Evolutionary conservation across 352 stramenopile species (phyloP).

Genomic region (Peronosclerospora sorghi): DNA sequence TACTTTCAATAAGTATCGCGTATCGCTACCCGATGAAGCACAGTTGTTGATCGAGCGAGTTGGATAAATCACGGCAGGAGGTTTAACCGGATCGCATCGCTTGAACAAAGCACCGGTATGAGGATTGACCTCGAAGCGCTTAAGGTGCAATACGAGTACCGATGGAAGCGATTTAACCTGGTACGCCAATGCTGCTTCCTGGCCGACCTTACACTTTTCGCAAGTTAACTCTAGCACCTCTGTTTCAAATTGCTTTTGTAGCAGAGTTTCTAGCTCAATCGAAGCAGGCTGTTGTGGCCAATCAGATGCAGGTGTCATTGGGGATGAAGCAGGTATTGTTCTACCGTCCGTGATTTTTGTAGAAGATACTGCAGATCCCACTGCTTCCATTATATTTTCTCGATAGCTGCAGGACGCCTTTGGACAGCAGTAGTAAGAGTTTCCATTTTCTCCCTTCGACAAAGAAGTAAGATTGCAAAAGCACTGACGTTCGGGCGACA

Average conservation of each 20-base stretch:
- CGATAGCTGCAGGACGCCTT: conserved; percentile 54
- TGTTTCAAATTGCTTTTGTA: conserved; percentile 70
- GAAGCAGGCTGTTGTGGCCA: conserved; percentile 8
- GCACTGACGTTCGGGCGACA: conserved; percentile 29
- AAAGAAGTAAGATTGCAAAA: conserved; percentile 43
- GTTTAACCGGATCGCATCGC: conserved; percentile 64
- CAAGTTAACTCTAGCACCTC: conserved; percentile 72
- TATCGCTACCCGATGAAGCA: conserved; percentile 11
- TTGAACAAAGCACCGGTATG: conserved; percentile 60
- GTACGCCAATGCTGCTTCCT: conserved; percentile 48
- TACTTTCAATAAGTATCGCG: conserved; percentile 44
- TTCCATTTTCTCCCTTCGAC: conserved; percentile 19
- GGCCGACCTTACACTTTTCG: conserved; percentile 70
- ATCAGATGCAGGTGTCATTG: conserved; percentile 3
- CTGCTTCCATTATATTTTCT: conserved; percentile 23
- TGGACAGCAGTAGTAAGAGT: conserved; percentile 41
- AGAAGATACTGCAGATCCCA: conserved; percentile 4
- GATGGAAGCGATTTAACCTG: conserved; percentile 54
- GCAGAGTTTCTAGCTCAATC: conserved; percentile 45
- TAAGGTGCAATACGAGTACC: conserved; percentile 72
- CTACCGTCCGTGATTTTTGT: conserved; percentile 1
- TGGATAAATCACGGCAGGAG: conserved; percentile 34
- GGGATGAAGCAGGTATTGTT: conserved; percentile 3
- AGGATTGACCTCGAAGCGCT: conserved; percentile 78
- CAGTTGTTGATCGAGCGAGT: conserved; percentile 27